These are phyloP conservation scores for Aegilops speltoides DNA, from an alignment of 176 grass and related monocot genomes.

Conservation along the genomic window DNA sequence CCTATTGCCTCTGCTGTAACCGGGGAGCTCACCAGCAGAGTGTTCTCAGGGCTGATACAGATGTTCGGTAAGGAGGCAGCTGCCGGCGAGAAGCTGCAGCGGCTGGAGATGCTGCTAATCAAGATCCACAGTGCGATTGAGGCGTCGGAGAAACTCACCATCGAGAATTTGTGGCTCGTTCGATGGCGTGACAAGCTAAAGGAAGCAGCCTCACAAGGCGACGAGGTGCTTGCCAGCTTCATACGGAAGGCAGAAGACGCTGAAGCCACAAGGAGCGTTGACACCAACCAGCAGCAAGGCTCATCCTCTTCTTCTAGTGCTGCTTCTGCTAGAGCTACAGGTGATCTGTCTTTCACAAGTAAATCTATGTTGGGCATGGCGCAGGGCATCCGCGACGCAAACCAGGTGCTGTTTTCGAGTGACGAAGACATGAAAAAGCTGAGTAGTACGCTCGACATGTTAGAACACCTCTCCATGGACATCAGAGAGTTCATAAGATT, in stretches of 20 bases:
- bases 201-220: not conserved
- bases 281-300: not conserved
- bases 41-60: not conserved
- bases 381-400: not conserved
- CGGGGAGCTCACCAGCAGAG: not conserved
- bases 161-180: not conserved
- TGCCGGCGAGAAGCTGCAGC: slow-evolving; percentile 10
- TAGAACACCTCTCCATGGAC: not conserved
- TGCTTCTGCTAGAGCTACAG: not conserved
- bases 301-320: not conserved
- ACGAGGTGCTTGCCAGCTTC: not conserved
- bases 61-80: not conserved
- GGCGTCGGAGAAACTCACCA: not conserved
- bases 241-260: not conserved
- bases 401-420: not conserved
- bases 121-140: not conserved
- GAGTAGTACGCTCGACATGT: not conserved
- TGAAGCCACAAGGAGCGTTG: not conserved
- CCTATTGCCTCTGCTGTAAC: not conserved
- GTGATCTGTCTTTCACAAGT: not conserved
- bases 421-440: not conserved
- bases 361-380: not conserved
- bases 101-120: slow-evolving; percentile 27
- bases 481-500: slow-evolving; percentile 15
- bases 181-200: slow-evolving; percentile 30